phyloP scores from a whole-genome alignment of 108 stramenopile genomes.

The Cyclostephanos invisitatus region DNA sequence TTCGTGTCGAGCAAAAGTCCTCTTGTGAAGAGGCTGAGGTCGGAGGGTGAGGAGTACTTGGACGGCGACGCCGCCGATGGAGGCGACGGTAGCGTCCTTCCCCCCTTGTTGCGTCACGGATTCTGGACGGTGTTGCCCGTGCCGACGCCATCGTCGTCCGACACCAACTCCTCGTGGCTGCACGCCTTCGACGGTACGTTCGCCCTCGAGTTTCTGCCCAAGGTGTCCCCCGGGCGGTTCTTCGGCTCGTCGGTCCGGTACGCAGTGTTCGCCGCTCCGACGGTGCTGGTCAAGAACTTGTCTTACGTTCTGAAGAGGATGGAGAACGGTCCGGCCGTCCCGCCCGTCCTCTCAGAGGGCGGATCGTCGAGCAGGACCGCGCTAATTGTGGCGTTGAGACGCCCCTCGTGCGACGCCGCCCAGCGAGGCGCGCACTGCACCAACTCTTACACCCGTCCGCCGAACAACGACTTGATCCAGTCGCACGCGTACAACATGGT shows the following conservation, averaged over 20 bases:
- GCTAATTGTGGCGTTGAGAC: constrained; percentile 55
- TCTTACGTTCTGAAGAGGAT: constrained; percentile 46
- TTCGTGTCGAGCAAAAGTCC: constrained; percentile 73
- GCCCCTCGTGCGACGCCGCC: constrained; percentile 32
- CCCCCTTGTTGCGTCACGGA: constrained; percentile 56
- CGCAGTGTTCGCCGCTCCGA: constrained; percentile 70
- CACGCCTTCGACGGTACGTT: constrained; percentile 42
- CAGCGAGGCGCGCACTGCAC: constrained; percentile 25
- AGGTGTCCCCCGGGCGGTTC: constrained; percentile 80
- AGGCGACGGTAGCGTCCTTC: constrained; percentile 6
- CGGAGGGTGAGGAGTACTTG: constrained; percentile 42
- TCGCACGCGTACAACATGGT: constrained; percentile 56
- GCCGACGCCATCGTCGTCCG: constrained; percentile 22
- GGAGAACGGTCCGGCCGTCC: constrained; percentile 27
- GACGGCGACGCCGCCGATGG: constrained; percentile 1
- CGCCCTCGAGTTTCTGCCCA: constrained; percentile 60
- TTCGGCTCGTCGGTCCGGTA: constrained; percentile 57
- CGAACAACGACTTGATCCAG: constrained; percentile 37
- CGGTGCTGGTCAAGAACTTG: constrained; percentile 57
- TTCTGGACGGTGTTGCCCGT: constrained; percentile 77
- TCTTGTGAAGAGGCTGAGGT: constrained; percentile 45
- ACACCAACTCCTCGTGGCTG: constrained; percentile 20
- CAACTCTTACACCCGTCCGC: constrained; percentile 15
- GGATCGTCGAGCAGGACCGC: constrained; percentile 58
- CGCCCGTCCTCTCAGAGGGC: not conserved